A percentile compares a stretch with the other conserved stretches of the same genome.
These are phyloP conservation scores for Nothopassalora personata DNA, from an alignment of 2,329 filamentous ascomycete genomes.

Conservation along the genomic window DNA sequence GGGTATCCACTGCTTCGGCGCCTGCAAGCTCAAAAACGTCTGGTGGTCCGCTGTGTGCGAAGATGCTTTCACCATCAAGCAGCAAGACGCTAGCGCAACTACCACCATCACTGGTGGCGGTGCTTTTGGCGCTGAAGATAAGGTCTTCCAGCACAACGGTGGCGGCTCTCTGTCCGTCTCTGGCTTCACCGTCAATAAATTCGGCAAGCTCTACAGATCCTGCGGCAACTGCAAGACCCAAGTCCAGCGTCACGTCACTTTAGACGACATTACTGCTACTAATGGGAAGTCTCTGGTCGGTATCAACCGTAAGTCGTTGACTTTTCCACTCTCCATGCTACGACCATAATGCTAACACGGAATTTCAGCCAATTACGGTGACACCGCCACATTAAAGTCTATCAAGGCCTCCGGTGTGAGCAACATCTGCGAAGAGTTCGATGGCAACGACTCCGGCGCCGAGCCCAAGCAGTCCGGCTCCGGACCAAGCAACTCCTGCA, in stretches of 20 bases:
- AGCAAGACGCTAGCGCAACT: conserved; percentile 21
- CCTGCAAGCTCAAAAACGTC: conserved; percentile 45
- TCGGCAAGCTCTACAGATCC: conserved; percentile 48
- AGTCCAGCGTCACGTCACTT: conserved; percentile 41
- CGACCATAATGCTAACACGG: neutral
- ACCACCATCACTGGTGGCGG: conserved; percentile 34
- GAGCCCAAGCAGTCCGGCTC: conserved; percentile 31
- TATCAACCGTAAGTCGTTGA: conserved; percentile 38
- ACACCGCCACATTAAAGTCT: conserved; percentile 30
- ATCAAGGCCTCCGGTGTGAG: conserved; percentile 34
- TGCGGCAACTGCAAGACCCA: conserved; percentile 46
- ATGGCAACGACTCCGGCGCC: conserved; percentile 32
- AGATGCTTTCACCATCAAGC: conserved; percentile 32
- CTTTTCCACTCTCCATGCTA: neutral
- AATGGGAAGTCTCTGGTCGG: conserved; percentile 42
- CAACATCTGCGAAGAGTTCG: conserved; percentile 35
- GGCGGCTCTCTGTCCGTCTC: conserved; percentile 34
- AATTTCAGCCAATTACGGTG: conserved; percentile 40
- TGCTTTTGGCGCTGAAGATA: conserved; percentile 33
- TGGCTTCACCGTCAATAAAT: conserved; percentile 39
- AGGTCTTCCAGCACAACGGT: conserved; percentile 42
- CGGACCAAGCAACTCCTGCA: conserved; percentile 32
- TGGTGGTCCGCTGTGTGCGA: conserved; percentile 42
- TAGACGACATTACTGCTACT: conserved; percentile 41
- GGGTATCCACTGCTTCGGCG: conserved; percentile 48